Conservation (phyloP, 2,329 filamentous ascomycete genomes). For the Pyrenochaeta sp. region DNA sequence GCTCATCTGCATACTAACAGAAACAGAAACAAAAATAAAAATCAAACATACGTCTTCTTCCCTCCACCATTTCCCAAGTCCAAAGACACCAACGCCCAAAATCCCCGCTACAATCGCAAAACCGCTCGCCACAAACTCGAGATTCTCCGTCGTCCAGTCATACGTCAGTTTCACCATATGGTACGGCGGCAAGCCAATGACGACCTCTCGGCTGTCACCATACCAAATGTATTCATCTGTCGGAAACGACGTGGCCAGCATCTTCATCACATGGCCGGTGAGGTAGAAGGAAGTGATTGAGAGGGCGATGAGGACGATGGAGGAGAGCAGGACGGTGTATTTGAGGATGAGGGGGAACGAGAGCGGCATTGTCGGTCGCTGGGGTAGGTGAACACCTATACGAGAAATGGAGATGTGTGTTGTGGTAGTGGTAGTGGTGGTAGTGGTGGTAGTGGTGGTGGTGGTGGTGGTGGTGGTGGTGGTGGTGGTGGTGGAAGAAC, state of each 20-base stretch:
- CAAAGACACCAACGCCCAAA: neutral
- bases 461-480: neutral
- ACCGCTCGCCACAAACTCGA: neutral
- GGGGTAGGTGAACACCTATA: too few species aligned
- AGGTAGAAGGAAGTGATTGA: slow-evolving; percentile 1
- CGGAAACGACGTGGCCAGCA: neutral
- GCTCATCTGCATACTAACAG: too few species aligned
- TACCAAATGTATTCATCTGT: neutral
- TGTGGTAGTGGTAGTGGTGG: too few species aligned
- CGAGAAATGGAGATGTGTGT: too few species aligned
- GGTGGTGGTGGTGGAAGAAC: neutral
- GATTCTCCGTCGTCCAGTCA: slow-evolving; percentile 2
- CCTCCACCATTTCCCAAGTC: neutral
- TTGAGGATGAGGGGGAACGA: neutral
- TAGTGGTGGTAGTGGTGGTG: too few species aligned
- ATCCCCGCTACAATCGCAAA: neutral
- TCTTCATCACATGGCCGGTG: neutral
- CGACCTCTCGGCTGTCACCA: neutral
- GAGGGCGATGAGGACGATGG: slow-evolving; percentile 2
- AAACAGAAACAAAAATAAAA: neutral
- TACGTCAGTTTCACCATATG: neutral
- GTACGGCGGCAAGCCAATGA: neutral
- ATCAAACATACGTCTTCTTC: neutral
- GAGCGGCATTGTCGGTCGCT: too few species aligned
- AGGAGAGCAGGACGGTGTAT: neutral